phyloP scores from a whole-genome alignment of 2,329 filamentous ascomycete species.

The Periconia sp. region DNA sequence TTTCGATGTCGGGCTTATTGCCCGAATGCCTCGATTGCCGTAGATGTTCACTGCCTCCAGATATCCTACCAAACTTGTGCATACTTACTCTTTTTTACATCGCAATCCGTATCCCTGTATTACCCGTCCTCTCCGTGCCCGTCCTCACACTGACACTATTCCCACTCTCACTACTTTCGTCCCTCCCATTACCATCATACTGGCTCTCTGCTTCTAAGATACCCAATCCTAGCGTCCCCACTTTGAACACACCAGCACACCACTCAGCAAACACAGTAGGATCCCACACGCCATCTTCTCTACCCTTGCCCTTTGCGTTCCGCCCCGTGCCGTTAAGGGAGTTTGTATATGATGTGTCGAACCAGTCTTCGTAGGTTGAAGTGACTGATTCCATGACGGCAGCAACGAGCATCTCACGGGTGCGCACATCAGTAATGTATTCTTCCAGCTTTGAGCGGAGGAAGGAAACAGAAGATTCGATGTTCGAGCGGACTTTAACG shows the following conservation, averaged over 20 bases:
- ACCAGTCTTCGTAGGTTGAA: slow-evolving; percentile 69
- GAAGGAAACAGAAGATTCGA: slow-evolving; percentile 64
- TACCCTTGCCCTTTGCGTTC: slow-evolving; percentile 61
- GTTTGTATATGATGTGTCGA: slow-evolving; percentile 56
- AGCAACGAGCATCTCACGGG: slow-evolving; percentile 69
- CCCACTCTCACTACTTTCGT: slow-evolving; percentile 32
- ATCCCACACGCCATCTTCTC: slow-evolving; percentile 69
- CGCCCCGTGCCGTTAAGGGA: slow-evolving; percentile 24
- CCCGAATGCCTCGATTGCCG: too few species aligned
- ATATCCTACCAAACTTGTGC: not conserved
- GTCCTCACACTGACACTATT: slow-evolving; percentile 33
- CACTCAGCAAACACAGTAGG: slow-evolving; percentile 69
- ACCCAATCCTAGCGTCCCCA: slow-evolving; percentile 52
- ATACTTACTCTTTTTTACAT: slow-evolving; percentile 25
- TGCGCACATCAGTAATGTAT: slow-evolving; percentile 69
- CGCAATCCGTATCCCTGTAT: slow-evolving; percentile 32
- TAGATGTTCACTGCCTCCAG: not conserved
- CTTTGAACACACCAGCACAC: slow-evolving; percentile 64
- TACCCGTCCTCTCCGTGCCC: slow-evolving; percentile 36
- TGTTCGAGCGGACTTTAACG: slow-evolving; percentile 57
- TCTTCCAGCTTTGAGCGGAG: slow-evolving; percentile 64
- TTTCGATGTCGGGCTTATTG: too few species aligned
- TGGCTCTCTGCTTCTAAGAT: slow-evolving; percentile 20
- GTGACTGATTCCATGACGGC: slow-evolving; percentile 70
- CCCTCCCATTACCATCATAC: slow-evolving; percentile 10